A percentile compares a stretch with the other conserved stretches of the same genome.
phyloP scores from a whole-genome alignment of 2,329 filamentous ascomycete species.

The Alternaria angustiovoidea region DNA sequence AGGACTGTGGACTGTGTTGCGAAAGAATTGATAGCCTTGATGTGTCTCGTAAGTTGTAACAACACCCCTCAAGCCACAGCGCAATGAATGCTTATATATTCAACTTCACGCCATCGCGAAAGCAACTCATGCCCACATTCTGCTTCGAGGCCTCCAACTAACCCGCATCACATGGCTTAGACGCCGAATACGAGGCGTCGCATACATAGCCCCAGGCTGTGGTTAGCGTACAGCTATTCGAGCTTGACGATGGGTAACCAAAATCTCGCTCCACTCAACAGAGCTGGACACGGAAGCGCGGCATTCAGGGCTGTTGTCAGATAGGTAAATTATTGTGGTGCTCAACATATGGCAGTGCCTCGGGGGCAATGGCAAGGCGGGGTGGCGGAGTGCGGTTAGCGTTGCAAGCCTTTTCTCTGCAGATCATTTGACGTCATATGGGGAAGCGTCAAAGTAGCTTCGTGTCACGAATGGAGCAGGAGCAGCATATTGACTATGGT shows the following conservation, averaged over 20 bases:
- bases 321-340: neutral
- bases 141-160: neutral
- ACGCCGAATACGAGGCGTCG: neutral
- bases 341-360: neutral
- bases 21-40: neutral
- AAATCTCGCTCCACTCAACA: neutral
- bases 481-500: neutral
- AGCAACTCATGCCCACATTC: neutral
- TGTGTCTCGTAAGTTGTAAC: neutral
- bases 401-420: neutral
- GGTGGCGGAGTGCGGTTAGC: neutral
- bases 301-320: neutral
- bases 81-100: neutral
- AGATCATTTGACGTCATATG: neutral
- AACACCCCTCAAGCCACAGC: neutral
- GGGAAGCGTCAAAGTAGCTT: neutral
- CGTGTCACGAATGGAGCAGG: neutral
- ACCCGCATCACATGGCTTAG: conserved; percentile 2
- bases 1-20: neutral
- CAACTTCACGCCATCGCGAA: neutral
- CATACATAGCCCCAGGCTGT: neutral
- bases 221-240: neutral
- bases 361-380: neutral
- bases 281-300: neutral
- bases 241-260: neutral